These are phyloP conservation scores for Seiridium cupressi DNA, from an alignment of 2,329 filamentous ascomycete genomes.

Conservation along the genomic window DNA sequence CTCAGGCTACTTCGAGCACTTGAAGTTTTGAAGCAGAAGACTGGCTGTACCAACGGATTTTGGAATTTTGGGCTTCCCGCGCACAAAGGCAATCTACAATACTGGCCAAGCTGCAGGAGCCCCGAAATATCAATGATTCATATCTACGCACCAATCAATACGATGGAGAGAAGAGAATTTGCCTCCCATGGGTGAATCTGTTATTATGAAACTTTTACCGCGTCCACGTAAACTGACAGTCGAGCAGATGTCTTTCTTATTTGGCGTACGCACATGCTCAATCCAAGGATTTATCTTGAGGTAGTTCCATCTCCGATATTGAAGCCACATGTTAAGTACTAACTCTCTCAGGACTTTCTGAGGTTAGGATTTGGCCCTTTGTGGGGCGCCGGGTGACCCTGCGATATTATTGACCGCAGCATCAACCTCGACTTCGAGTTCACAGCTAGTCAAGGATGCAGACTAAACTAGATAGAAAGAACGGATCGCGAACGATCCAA, in stretches of 20 bases:
- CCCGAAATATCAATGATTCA: slow-evolving; percentile 27
- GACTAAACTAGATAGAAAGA: slow-evolving; percentile 38
- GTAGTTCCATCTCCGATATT: neutral
- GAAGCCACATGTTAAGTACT: neutral
- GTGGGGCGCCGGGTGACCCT: slow-evolving; percentile 64
- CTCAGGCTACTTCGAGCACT: slow-evolving; percentile 68
- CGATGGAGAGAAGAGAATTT: slow-evolving; percentile 38
- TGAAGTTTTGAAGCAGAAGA: slow-evolving; percentile 61
- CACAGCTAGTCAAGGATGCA: slow-evolving; percentile 38
- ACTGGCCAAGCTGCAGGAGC: slow-evolving; percentile 51
- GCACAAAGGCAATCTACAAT: slow-evolving; percentile 30
- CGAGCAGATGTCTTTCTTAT: slow-evolving; percentile 69
- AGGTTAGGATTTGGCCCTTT: slow-evolving; percentile 48
- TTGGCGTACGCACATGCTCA: slow-evolving; percentile 73
- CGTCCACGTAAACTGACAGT: slow-evolving; percentile 7
- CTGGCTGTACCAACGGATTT: slow-evolving; percentile 62
- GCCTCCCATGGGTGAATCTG: slow-evolving; percentile 51
- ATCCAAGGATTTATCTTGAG: slow-evolving; percentile 55
- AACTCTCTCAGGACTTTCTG: slow-evolving; percentile 60
- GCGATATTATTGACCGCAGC: slow-evolving; percentile 50
- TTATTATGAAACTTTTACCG: slow-evolving; percentile 9
- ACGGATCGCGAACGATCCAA: slow-evolving; percentile 58
- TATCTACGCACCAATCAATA: slow-evolving; percentile 22
- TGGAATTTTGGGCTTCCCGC: slow-evolving; percentile 55
- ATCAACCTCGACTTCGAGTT: slow-evolving; percentile 59